These are phyloP conservation scores for Hydnum rufescens DNA, from an alignment of 768 basidiomycete genomes.

Conservation along the genomic window DNA sequence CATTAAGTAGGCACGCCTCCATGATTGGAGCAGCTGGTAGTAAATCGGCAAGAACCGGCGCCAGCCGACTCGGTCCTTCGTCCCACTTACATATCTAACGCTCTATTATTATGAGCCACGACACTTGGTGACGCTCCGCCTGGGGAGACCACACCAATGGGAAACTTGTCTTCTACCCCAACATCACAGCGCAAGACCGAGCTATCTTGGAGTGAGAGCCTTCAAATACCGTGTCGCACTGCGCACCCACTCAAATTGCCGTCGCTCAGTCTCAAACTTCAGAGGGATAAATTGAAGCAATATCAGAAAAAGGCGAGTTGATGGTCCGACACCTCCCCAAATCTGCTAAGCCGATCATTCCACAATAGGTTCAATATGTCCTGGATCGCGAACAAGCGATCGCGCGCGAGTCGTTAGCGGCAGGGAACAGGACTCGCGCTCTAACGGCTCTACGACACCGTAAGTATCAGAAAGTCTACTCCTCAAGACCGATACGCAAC, in stretches of 20 bases:
- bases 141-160: constrained; percentile 5
- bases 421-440: constrained; percentile 74
- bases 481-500: constrained; percentile 70
- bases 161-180: constrained; percentile 27
- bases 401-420: constrained; percentile 60
- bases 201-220: constrained; percentile 71
- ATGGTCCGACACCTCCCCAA: neutral
- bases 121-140: no score
- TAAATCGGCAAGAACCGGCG: no score
- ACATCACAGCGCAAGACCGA: constrained; percentile 81
- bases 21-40: no score
- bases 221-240: neutral
- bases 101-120: no score
- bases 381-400: constrained; percentile 79
- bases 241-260: constrained; percentile 5
- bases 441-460: constrained; percentile 70
- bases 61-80: no score
- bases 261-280: constrained; percentile 63
- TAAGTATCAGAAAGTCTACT: constrained; percentile 89
- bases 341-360: neutral
- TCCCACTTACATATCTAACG: no score
- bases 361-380: constrained; percentile 66
- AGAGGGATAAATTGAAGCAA: constrained; percentile 86
- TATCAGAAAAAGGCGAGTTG: constrained; percentile 72
- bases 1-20: no score